Conservation (phyloP, 805 yeast genomes). For the Phaffomyces antillensis region DNA sequence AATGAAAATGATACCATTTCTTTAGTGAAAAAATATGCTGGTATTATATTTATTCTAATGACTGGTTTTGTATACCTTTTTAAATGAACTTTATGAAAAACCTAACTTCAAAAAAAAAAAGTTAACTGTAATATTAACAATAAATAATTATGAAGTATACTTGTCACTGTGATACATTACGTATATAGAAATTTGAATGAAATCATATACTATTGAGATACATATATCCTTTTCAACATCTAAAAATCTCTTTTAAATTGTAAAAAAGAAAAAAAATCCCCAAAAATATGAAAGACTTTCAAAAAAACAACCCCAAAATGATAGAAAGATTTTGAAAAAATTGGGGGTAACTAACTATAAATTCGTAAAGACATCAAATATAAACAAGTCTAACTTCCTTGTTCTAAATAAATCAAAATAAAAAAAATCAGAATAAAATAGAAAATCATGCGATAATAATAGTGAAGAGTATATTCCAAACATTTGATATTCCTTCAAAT, state of each 20-base stretch:
- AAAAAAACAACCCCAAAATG: neutral
- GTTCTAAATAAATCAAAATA: neutral
- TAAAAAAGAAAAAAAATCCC: no score
- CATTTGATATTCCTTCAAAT: no score
- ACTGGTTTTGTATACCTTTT: neutral
- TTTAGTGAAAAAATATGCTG: constrained; percentile 3
- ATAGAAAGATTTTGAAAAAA: neutral
- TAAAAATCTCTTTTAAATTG: neutral
- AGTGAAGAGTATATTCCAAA: neutral
- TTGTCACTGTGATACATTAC: no score
- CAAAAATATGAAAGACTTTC: neutral
- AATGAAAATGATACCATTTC: neutral
- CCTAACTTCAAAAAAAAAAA: neutral
- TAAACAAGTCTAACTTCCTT: neutral
- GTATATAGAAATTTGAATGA: no score
- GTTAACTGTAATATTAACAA: neutral
- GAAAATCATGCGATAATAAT: neutral
- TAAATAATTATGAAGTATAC: no score
- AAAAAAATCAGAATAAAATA: neutral
- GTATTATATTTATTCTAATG: neutral
- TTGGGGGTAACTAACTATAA: neutral
- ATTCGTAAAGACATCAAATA: neutral
- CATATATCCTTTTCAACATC: neutral
- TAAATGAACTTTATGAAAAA: neutral
- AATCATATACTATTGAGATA: no score